These are phyloP conservation scores for Hamigera avellanea DNA, from an alignment of 495 filamentous ascomycete genomes.

Conservation along the genomic window DNA sequence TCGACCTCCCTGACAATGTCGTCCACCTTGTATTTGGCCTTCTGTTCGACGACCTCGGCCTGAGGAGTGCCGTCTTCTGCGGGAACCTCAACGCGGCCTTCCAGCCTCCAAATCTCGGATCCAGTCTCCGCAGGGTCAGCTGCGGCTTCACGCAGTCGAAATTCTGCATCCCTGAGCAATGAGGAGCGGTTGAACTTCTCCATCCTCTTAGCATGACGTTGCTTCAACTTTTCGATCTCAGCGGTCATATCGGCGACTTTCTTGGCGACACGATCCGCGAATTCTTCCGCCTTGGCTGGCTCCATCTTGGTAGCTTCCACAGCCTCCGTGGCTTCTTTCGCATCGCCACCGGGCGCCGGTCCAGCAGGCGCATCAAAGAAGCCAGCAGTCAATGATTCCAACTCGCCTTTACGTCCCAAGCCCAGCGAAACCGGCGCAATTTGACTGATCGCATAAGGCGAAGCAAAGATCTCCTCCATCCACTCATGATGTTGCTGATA, in stretches of 20 bases:
- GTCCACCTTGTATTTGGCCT: conserved; percentile 43
- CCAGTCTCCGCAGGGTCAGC: conserved; percentile 41
- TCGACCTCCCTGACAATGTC: conserved; percentile 50
- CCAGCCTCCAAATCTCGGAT: conserved; percentile 50
- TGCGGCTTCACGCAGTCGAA: conserved; percentile 38
- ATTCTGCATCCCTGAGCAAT: conserved; percentile 51
- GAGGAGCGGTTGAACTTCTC: conserved; percentile 59
- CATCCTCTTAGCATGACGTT: conserved; percentile 61
- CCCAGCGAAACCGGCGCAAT: conserved; percentile 84
- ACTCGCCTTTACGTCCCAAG: conserved; percentile 74
- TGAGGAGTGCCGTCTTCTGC: conserved; percentile 39
- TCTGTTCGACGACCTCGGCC: conserved; percentile 25
- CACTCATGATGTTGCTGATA: conserved; percentile 95
- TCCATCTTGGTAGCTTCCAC: conserved; percentile 51
- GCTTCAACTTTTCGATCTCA: conserved; percentile 75
- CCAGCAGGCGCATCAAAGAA: conserved; percentile 53
- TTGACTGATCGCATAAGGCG: conserved; percentile 68
- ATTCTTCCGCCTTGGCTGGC: conserved; percentile 57
- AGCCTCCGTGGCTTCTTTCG: conserved; percentile 28
- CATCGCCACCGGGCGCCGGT: conserved; percentile 16
- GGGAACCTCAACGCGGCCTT: conserved; percentile 39
- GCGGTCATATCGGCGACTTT: conserved; percentile 53
- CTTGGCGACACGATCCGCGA: conserved; percentile 58
- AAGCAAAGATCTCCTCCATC: conserved; percentile 96
- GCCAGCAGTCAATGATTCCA: conserved; percentile 68